These are phyloP conservation scores for Blechomonas ayalai DNA, from an alignment of 208 protist genomes.

Conservation along the genomic window DNA sequence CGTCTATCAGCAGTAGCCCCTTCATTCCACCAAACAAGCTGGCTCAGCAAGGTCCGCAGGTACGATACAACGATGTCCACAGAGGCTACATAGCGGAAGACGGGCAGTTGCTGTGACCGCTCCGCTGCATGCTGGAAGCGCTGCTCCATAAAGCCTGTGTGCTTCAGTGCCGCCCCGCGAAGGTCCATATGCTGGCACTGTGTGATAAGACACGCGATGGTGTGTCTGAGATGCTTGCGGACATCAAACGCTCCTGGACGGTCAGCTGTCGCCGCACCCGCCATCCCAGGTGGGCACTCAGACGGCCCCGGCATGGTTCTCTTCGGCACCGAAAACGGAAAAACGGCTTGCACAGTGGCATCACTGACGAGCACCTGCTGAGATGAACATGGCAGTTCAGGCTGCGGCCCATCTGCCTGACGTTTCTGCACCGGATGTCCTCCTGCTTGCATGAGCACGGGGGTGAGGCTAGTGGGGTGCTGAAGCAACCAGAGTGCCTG, in stretches of 20 bases:
- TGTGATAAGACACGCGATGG: constrained; percentile 25
- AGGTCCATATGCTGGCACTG: constrained; percentile 41
- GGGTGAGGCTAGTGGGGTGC: constrained; percentile 4
- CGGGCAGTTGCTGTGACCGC: neutral
- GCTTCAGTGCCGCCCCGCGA: constrained; percentile 44
- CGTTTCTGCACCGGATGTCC: too few species aligned
- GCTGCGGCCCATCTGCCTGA: too few species aligned
- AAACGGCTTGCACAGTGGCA: too few species aligned
- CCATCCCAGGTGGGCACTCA: too few species aligned
- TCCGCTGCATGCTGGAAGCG: constrained; percentile 3
- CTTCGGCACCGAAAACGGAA: too few species aligned
- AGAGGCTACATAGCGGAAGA: constrained; percentile 7
- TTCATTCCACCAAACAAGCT: constrained; percentile 12
- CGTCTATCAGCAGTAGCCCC: neutral
- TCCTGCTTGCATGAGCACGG: too few species aligned
- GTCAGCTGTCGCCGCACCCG: too few species aligned
- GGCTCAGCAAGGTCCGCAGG: constrained; percentile 24
- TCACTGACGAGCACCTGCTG: too few species aligned
- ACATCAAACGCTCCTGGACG: constrained; percentile 1
- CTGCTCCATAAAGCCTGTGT: constrained; percentile 34
- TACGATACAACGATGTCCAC: constrained; percentile 37
- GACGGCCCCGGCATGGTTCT: too few species aligned
- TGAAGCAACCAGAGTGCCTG: constrained; percentile 9
- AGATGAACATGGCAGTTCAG: too few species aligned
- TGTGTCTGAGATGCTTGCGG: constrained; percentile 9